Evolutionary conservation across 129 eudicot genomes (phyloP).

Genomic region (Logfia minima): DNA sequence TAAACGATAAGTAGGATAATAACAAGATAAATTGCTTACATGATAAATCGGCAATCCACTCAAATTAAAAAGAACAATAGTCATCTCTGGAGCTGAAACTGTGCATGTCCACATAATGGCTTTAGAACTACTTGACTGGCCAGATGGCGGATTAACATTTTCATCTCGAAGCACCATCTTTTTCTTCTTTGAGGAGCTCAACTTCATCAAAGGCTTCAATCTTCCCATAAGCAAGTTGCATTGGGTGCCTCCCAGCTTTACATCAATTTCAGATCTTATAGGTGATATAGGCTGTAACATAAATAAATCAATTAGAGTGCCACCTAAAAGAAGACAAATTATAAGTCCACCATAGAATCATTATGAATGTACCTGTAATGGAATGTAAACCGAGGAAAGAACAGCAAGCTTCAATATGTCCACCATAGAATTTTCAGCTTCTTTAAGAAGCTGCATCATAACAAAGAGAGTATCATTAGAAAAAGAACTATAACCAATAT

Average conservation of each 20-base stretch:
- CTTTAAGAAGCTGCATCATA: slow-evolving; percentile 71
- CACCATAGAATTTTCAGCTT: slow-evolving; percentile 65
- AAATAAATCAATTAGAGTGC: slow-evolving; percentile 21
- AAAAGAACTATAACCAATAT: slow-evolving; percentile 6
- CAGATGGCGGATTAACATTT: slow-evolving; percentile 36
- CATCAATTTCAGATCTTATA: slow-evolving; percentile 87
- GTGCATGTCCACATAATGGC: slow-evolving; percentile 96
- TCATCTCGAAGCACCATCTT: slow-evolving; percentile 57
- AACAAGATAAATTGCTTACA: slow-evolving; percentile 49
- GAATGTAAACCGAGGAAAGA: slow-evolving; percentile 75
- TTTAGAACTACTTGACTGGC: slow-evolving; percentile 59
- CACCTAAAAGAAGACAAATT: slow-evolving; percentile 18
- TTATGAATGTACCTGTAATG: slow-evolving; percentile 67
- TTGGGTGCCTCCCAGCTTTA: slow-evolving; percentile 95
- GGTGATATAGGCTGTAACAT: slow-evolving; percentile 72
- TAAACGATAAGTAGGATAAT: neutral
- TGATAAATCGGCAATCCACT: slow-evolving; percentile 72
- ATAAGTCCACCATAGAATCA: slow-evolving; percentile 4
- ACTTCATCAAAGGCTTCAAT: slow-evolving; percentile 71
- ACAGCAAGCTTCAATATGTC: slow-evolving; percentile 86
- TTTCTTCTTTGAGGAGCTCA: slow-evolving; percentile 57
- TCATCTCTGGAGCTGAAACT: slow-evolving; percentile 98
- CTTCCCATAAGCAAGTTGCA: slow-evolving; percentile 75
- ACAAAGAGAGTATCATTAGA: slow-evolving; percentile 30
- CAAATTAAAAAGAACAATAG: slow-evolving; percentile 62